Evolutionary conservation across 1,284 basidiomycete species (phyloP).

Genomic region (Heimioporus punctisporus): DNA sequence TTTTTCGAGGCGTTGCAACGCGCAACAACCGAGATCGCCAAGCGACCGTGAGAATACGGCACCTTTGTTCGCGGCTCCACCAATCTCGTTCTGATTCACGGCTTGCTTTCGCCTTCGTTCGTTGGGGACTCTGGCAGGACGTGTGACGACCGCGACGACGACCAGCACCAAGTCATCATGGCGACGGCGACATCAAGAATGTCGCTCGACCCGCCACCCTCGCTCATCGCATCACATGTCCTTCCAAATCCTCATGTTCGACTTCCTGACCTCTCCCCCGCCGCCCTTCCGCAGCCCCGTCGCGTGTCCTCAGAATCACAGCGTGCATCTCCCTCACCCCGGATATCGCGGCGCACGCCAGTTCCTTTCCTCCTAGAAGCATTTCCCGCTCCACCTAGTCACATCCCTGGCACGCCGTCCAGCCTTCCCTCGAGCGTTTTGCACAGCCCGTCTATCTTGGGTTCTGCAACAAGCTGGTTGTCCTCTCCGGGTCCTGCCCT

Average conservation of each 20-base stretch:
- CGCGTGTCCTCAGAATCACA: conserved; percentile 33
- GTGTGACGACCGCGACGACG: conserved; percentile 22
- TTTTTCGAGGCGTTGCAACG: conserved; percentile 6
- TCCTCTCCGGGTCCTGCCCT: neutral
- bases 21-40: conserved; percentile 16
- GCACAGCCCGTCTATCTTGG: conserved; percentile 14
- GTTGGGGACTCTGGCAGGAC: conserved; percentile 8
- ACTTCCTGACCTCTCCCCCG: conserved; percentile 10
- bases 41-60: conserved; percentile 23
- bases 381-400: conserved; percentile 32
- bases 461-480: neutral
- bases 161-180: conserved; percentile 8
- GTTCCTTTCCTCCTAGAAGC: conserved; percentile 35
- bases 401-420: conserved; percentile 30
- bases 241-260: conserved; percentile 14
- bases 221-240: conserved; percentile 12
- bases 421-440: conserved; percentile 7
- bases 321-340: conserved; percentile 27
- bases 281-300: conserved; percentile 7
- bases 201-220: conserved; percentile 13
- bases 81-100: conserved; percentile 12
- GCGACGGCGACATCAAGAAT: conserved; percentile 17
- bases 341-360: conserved; percentile 33
- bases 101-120: conserved; percentile 16
- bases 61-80: conserved; percentile 16